These are phyloP conservation scores for Triticum urartu DNA, from an alignment of 176 grass and related monocot species.

Conservation along the genomic window DNA sequence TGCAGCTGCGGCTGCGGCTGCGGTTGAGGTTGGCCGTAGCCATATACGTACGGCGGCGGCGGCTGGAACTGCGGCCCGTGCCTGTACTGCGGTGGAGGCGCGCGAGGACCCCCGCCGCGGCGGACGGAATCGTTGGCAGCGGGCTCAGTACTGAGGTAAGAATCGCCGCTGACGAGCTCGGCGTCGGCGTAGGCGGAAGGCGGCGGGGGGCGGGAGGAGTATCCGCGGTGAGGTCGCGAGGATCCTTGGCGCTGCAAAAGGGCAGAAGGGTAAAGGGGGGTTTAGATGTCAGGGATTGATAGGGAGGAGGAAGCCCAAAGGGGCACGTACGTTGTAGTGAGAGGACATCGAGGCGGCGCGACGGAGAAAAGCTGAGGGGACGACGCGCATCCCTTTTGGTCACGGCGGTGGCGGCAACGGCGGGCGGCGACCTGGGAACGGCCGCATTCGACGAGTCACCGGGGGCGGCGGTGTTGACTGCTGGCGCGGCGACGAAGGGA, in stretches of 20 bases:
- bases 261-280: neutral
- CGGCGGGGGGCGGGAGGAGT: constrained; percentile 20
- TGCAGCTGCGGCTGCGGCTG: constrained; percentile 1
- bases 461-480: constrained; percentile 23
- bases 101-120: neutral
- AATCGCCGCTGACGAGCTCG: constrained; percentile 42
- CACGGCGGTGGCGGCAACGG: constrained; percentile 4
- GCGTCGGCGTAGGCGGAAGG: neutral
- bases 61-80: constrained; percentile 3
- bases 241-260: constrained; percentile 45
- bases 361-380: constrained; percentile 14
- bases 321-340: constrained; percentile 35
- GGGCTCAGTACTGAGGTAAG: constrained; percentile 31
- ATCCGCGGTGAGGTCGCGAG: constrained; percentile 23
- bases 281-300: constrained; percentile 20
- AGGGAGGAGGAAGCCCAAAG: neutral
- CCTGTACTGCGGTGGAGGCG: constrained; percentile 28
- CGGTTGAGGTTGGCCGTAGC: constrained; percentile 25
- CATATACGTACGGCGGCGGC: constrained; percentile 28
- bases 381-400: constrained; percentile 35
- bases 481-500: neutral
- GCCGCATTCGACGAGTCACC: constrained; percentile 28
- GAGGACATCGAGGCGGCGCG: constrained; percentile 47
- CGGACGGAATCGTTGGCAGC: constrained; percentile 42
- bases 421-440: neutral